These are phyloP conservation scores for Lodderomyces oxycetoniae DNA, from an alignment of 1,139 yeast species.

Conservation along the genomic window DNA sequence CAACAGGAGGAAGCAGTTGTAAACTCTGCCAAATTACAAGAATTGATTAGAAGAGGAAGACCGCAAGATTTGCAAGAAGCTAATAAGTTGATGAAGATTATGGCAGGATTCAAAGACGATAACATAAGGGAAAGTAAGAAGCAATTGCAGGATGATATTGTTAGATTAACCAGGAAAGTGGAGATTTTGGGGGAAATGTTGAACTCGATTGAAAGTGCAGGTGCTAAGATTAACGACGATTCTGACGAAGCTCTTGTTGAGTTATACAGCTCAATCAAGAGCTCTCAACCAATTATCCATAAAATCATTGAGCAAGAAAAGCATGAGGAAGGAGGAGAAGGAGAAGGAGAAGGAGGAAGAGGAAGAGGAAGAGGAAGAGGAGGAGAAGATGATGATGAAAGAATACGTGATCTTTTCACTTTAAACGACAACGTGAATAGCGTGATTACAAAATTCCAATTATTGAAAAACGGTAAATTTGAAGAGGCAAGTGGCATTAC, in stretches of 20 bases:
- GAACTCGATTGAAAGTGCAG: constrained; percentile 46
- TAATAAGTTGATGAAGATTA: constrained; percentile 89
- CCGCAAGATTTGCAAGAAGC: constrained; percentile 97
- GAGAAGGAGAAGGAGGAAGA: constrained; percentile 59
- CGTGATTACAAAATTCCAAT: constrained; percentile 61
- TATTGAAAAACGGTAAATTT: constrained; percentile 61
- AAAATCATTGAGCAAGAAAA: constrained; percentile 72
- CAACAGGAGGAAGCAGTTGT: constrained; percentile 91
- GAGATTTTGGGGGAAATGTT: constrained; percentile 90
- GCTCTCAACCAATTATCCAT: constrained; percentile 83
- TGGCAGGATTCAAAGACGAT: constrained; percentile 97
- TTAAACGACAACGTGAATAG: constrained; percentile 76
- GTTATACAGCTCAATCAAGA: constrained; percentile 71
- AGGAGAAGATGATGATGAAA: constrained; percentile 48
- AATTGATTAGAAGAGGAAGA: constrained; percentile 88
- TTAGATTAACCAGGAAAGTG: constrained; percentile 81
- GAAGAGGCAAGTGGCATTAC: constrained; percentile 57
- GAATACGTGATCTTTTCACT: constrained; percentile 60
- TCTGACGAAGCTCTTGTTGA: constrained; percentile 73
- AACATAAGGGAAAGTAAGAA: constrained; percentile 63
- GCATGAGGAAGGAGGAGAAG: constrained; percentile 29
- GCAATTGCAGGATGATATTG: constrained; percentile 78
- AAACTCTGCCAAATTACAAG: constrained; percentile 93
- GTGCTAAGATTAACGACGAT: constrained; percentile 48
- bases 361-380: too few relatives aligned